phyloP scores from a whole-genome alignment of 352 stramenopile genomes.

The Aphanomyces stellatus region DNA sequence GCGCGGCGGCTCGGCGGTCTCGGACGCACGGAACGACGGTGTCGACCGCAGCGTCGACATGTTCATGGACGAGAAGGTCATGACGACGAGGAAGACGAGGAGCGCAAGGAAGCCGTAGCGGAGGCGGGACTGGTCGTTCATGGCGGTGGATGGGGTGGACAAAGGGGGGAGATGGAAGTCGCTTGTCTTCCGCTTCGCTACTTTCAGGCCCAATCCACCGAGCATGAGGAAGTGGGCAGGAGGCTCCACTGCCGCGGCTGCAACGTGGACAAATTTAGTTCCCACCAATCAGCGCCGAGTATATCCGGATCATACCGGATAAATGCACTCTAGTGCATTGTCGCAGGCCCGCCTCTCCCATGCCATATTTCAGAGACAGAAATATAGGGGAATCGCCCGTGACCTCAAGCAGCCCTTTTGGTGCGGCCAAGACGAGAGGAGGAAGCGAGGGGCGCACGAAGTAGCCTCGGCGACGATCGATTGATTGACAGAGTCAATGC shows the following conservation, averaged over 20 bases:
- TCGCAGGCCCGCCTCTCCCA: too few relatives aligned
- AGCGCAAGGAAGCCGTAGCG: slow-evolving; percentile 2
- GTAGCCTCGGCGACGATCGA: too few relatives aligned
- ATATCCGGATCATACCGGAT: not conserved
- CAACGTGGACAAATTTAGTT: not conserved
- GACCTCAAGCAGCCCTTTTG: too few relatives aligned
- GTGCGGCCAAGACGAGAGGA: too few relatives aligned
- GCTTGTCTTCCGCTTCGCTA: slow-evolving; percentile 11
- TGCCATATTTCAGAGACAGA: too few relatives aligned
- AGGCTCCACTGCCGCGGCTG: too few relatives aligned
- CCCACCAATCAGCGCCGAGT: not conserved
- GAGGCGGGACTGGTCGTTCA: not conserved
- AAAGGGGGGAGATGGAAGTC: not conserved
- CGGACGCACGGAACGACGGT: not conserved
- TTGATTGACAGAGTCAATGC: too few relatives aligned
- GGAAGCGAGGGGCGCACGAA: too few relatives aligned
- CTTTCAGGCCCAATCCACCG: not conserved
- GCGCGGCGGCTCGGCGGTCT: not conserved
- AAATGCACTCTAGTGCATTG: too few relatives aligned
- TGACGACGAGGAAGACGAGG: slow-evolving; percentile 6
- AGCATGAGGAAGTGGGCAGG: slow-evolving; percentile 1
- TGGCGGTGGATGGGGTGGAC: not conserved
- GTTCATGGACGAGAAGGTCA: not conserved
- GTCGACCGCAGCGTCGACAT: not conserved
- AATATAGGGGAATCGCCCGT: too few relatives aligned